Evolutionary conservation across 208 protist genomes (phyloP), one percentile per base, ranked within the genome.

Genomic region (Leptomonas pyrrhocoris): DNA sequence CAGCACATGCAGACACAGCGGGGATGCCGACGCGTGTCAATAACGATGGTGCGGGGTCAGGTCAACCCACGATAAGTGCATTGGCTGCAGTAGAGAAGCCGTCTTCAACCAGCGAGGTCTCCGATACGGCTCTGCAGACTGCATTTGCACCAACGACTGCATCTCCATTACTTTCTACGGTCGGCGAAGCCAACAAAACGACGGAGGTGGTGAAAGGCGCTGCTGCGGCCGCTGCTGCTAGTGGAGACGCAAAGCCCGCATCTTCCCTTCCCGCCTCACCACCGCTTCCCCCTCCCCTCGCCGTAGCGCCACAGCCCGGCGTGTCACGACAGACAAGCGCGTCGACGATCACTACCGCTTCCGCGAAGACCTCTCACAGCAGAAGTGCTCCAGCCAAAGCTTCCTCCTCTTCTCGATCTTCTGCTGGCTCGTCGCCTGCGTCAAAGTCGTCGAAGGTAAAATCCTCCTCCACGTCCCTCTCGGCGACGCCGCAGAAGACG

Each of bases 391-490:
- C 34, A 38, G 42, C 45, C 43, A 54, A 65, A 27, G 36, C 61
- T 3, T 45, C 62, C 12, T n/a, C 59, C 19, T 16, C 38, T n/a
- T n/a, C n/a, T n/a, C n/a, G n/a, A 9, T 56, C 66, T 2, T 42
- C 42, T 21, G 19, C 30, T 11, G 21, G 61, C 0, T 67, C 66
- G 31, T 48, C 67, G 34, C 23, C 28, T 36, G 18, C 56, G 25
- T 63, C 55, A 6, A 16, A 15, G 12, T 55, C 56, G 25, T 63
- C 55, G 0, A 16, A 15, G 12, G 43, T 45, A 2, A 51, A 70
- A n/a, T 55, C 73, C 3, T 23, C 49, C 56, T 71, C 58, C 27
- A 45, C 63, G 31, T 31, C 64, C 36, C n/a, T 23, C 16, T 66
- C 72, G 2, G 49, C 48, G 2, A 59, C 19, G 15, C 55, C 45